Evolutionary conservation across 805 yeast species (phyloP).

Genomic region (Ogataea dorogensis): DNA sequence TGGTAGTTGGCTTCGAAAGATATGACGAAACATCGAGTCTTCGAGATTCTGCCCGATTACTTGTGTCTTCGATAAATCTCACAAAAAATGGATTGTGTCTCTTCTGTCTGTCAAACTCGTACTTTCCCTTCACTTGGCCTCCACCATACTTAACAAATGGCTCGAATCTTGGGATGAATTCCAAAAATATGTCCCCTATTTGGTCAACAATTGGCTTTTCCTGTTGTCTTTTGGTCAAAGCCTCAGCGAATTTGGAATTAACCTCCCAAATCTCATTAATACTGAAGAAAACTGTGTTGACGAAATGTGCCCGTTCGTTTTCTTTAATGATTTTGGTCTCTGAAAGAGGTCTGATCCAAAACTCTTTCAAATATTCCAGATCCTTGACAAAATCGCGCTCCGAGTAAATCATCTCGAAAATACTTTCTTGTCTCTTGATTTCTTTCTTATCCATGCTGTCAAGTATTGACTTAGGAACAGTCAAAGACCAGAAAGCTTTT

Average conservation of each 20-base stretch:
- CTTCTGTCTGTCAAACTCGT: constrained; percentile 92
- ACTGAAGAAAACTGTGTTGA: constrained; percentile 87
- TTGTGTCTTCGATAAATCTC: constrained; percentile 89
- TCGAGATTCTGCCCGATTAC: constrained; percentile 78
- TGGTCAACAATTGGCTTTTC: constrained; percentile 79
- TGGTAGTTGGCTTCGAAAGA: constrained; percentile 89
- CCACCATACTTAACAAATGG: constrained; percentile 94
- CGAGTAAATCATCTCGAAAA: constrained; percentile 89
- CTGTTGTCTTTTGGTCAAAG: constrained; percentile 82
- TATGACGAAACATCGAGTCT: constrained; percentile 91
- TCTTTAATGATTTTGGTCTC: constrained; percentile 87
- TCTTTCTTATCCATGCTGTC: constrained; percentile 80
- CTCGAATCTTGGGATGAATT: constrained; percentile 81
- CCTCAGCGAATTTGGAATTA: constrained; percentile 83
- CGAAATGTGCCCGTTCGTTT: constrained; percentile 84
- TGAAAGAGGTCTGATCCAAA: constrained; percentile 87
- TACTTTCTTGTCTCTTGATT: constrained; percentile 90
- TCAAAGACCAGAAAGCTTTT: constrained; percentile 89
- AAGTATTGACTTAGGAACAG: constrained; percentile 77
- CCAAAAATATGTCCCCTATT: constrained; percentile 84
- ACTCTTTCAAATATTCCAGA: constrained; percentile 87
- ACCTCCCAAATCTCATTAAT: constrained; percentile 83
- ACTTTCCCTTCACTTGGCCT: constrained; percentile 90
- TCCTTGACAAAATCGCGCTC: constrained; percentile 96
- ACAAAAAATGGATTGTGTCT: constrained; percentile 87